Evolutionary conservation across 805 yeast genomes (phyloP), one percentile per base, ranked within the genome.

Genomic region (Wickerhamiella brachini): DNA sequence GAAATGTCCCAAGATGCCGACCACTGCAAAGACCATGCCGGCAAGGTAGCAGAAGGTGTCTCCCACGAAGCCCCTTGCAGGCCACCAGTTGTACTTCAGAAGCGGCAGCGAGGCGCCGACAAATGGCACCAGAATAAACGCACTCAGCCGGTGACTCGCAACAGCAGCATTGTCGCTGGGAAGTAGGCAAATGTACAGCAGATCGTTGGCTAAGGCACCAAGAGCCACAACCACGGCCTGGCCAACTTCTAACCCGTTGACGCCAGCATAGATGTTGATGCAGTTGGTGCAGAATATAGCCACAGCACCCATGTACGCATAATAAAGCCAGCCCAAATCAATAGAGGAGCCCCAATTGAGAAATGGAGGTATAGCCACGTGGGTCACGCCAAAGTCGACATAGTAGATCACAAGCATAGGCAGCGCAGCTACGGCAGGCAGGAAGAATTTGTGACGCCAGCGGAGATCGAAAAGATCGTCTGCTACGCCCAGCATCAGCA

Each of bases 11-110:
- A 86, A 74, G 37, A 93, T 93, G 1, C 97, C 97, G 29, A 86
- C 95, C 24, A 89, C 93, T 0, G 97, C 98, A 67, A 93, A 88
- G 0, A 93, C 95, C 98, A 93, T 93, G 3, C 99, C 99, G 23
- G 95, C 87, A 66, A 93, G 89, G 68, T 93, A 93, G 68, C 99
- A 93, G 71, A 84, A 93, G 0, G 98, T 90, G 64, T 93, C 99
- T 29, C 99, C 99, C 7, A 93, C 99, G 68, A 93, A 93, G 1
- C 87, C 97, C 51, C 69, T 69, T 0, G 98, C 87, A 0, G 98
- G 98, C 71, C 74, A 93, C 83, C 89, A 84, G 64, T 93, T 93
- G 71, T 73, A 82, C 58, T 77, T 78, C 58, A 85, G 76, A 51
- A 93, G 68, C 0, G 85, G 95, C 1, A 81, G 54, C 0, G 95